These are phyloP conservation scores for Chiua sp. DNA, from an alignment of 1,284 basidiomycete species.

Conservation along the genomic window DNA sequence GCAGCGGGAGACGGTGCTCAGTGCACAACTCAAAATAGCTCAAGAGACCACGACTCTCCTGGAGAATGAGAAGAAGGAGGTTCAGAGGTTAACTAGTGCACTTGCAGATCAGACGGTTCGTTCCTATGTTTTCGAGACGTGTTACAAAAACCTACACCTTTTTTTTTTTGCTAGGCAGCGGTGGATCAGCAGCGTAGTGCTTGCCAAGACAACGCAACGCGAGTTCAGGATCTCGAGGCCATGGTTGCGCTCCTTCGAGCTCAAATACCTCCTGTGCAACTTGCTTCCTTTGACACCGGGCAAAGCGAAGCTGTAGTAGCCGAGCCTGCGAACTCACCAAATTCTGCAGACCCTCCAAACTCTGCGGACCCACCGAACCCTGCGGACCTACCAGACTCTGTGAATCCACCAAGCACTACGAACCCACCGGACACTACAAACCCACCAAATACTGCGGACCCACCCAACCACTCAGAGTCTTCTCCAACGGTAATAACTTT, in stretches of 20 bases:
- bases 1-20: slow-evolving; percentile 13
- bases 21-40: slow-evolving; percentile 12
- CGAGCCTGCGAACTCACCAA: too few relatives aligned
- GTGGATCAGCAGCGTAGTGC: slow-evolving; percentile 19
- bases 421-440: too few relatives aligned
- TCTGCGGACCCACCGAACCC: too few relatives aligned
- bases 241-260: slow-evolving; percentile 21
- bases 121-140: slow-evolving; percentile 4
- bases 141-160: background rate
- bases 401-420: too few relatives aligned
- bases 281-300: slow-evolving; percentile 19
- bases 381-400: too few relatives aligned
- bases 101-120: slow-evolving; percentile 31
- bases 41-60: slow-evolving; percentile 15
- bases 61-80: slow-evolving; percentile 22
- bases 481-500: slow-evolving; percentile 16
- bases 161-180: slow-evolving; percentile 11
- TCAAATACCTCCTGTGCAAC: slow-evolving; percentile 27
- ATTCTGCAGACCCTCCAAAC: too few relatives aligned
- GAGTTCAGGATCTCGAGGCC: slow-evolving; percentile 26
- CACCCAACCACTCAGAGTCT: background rate
- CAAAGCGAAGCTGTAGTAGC: background rate
- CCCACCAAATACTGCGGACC: too few relatives aligned
- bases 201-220: slow-evolving; percentile 19
- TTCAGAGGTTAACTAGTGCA: slow-evolving; percentile 13